Conservation (phyloP, 2,329 filamentous ascomycete species). For the Pseudogymnoascus destructans region DNA sequence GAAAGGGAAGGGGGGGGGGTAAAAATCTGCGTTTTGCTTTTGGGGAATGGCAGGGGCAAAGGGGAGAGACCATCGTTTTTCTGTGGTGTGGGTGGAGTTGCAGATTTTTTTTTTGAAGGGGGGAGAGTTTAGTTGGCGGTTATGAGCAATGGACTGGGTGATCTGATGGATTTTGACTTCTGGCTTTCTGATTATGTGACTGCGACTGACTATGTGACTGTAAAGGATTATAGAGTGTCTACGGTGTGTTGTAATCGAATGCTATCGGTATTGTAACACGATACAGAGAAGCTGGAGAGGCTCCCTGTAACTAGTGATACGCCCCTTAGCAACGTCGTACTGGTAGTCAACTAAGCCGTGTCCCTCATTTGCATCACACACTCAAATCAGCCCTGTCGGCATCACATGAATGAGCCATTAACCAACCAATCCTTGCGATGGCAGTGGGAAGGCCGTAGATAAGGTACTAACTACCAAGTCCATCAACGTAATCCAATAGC, state of each 20-base stretch:
- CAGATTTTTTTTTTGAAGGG: neutral
- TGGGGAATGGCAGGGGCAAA: neutral
- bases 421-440: neutral
- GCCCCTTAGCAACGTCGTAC: neutral
- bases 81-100: neutral
- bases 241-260: neutral
- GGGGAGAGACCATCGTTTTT: neutral
- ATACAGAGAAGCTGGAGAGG: neutral
- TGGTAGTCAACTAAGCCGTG: neutral
- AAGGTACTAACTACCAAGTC: no score
- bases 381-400: neutral
- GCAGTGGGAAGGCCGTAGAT: no score
- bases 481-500: neutral
- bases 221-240: neutral
- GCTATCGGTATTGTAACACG: neutral
- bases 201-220: neutral
- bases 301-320: neutral
- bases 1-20: neutral
- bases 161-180: neutral
- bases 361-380: neutral
- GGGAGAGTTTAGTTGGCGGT: neutral
- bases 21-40: neutral
- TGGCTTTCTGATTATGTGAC: neutral
- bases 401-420: neutral
- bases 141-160: slow-evolving; percentile 4